A percentile compares a stretch with the other conserved stretches of the same genome.
Conservation (phyloP, 306 rosid species). For the Glycine soja region DNA sequence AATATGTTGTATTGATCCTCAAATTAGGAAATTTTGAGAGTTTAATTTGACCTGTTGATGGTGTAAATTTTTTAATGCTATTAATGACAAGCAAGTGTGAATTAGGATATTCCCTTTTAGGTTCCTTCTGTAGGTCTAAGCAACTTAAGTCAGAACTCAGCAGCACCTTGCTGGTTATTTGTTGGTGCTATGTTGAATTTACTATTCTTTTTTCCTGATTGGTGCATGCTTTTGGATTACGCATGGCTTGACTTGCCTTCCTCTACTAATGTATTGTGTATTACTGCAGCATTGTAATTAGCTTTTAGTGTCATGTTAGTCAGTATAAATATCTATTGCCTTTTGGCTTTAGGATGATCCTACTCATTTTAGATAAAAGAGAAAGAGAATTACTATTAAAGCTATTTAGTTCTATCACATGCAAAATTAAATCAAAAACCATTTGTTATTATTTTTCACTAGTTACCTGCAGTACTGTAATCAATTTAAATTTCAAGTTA, state of each 20-base stretch:
- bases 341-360: constrained; percentile 24
- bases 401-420: neutral
- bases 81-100: too few relatives aligned
- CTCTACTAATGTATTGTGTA: constrained; percentile 3
- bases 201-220: neutral
- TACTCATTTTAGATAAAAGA: constrained; percentile 20
- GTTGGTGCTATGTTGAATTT: neutral
- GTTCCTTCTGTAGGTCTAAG: neutral
- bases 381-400: neutral
- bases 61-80: too few relatives aligned
- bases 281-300: neutral
- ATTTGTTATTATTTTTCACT: constrained; percentile 11
- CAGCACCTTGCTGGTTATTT: neutral
- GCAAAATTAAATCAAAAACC: constrained; percentile 4
- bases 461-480: constrained; percentile 10
- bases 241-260: neutral
- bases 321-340: constrained; percentile 2
- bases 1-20: too few relatives aligned
- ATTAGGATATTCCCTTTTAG: too few relatives aligned
- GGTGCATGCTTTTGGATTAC: neutral
- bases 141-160: neutral
- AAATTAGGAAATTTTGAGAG: too few relatives aligned
- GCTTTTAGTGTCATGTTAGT: neutral
- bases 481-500: constrained; percentile 24
- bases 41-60: too few relatives aligned